Conservation (phyloP, 305 asterid species). For the Rubia peregrina region DNA sequence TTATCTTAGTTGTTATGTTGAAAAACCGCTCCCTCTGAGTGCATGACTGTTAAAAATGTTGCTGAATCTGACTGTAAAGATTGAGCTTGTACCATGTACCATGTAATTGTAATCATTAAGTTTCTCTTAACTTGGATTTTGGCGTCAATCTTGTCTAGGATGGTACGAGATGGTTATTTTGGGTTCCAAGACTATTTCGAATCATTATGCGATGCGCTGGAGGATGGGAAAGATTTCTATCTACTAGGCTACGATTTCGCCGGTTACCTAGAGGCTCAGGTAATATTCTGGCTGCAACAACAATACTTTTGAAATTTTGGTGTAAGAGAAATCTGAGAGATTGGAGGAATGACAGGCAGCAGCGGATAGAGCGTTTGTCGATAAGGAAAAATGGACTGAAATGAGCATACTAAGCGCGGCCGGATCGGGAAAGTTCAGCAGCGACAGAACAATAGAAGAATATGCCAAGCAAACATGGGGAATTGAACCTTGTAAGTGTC, state of each 20-base stretch:
- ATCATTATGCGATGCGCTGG: slow-evolving; percentile 30
- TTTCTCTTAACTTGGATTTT: background rate
- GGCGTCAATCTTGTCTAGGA: slow-evolving; percentile 21
- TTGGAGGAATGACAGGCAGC: slow-evolving; percentile 22
- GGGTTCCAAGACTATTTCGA: slow-evolving; percentile 35
- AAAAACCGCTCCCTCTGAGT: background rate
- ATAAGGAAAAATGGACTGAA: slow-evolving; percentile 28
- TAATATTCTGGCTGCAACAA: slow-evolving; percentile 10
- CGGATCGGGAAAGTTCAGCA: slow-evolving; percentile 31
- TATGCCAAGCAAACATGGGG: slow-evolving; percentile 36
- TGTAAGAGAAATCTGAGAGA: slow-evolving; percentile 6
- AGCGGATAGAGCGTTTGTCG: slow-evolving; percentile 29
- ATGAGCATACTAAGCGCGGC: slow-evolving; percentile 35
- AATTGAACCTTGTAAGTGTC: slow-evolving; percentile 35
- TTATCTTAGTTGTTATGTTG: background rate
- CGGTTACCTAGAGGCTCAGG: slow-evolving; percentile 38
- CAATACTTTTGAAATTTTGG: slow-evolving; percentile 3
- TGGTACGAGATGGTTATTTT: slow-evolving; percentile 38
- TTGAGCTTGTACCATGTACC: background rate
- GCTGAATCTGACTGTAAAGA: background rate
- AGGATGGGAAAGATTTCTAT: slow-evolving; percentile 30
- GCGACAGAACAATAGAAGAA: slow-evolving; percentile 34
- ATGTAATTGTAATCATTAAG: background rate
- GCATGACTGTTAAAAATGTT: background rate
- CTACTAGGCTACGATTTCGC: slow-evolving; percentile 32